Conservation (phyloP, 2,329 filamentous ascomycete genomes). For the Nothophoma quercina region DNA sequence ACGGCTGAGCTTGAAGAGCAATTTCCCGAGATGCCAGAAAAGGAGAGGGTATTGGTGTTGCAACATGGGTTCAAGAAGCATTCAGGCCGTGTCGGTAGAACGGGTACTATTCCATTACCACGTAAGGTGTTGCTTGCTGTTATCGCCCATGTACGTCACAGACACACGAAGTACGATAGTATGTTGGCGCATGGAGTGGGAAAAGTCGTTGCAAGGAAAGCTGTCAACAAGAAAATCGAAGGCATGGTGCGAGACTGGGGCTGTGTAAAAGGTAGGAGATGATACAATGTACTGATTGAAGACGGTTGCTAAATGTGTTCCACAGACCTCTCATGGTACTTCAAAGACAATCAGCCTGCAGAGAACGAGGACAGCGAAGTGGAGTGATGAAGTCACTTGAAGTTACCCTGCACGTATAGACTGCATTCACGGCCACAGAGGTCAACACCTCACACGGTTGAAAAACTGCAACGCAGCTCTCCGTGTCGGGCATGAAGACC, state of each 20-base stretch:
- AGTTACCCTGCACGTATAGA: background rate
- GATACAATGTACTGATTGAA: background rate
- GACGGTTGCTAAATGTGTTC: background rate
- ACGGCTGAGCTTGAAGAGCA: constrained; percentile 44
- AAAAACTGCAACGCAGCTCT: background rate
- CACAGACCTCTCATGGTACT: constrained; percentile 26
- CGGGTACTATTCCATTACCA: constrained; percentile 47
- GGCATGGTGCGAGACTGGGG: constrained; percentile 37
- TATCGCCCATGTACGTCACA: constrained; percentile 59
- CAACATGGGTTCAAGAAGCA: constrained; percentile 56
- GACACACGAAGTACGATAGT: constrained; percentile 57
- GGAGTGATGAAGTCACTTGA: no score
- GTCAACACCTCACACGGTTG: no score
- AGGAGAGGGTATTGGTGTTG: constrained; percentile 47
- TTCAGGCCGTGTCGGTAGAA: constrained; percentile 59
- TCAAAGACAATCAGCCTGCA: constrained; percentile 1
- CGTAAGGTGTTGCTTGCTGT: constrained; percentile 58
- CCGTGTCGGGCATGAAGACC: background rate
- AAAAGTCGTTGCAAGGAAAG: constrained; percentile 33
- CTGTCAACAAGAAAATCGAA: constrained; percentile 31
- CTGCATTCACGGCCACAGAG: background rate
- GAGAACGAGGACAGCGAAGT: background rate
- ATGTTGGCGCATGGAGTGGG: constrained; percentile 38
- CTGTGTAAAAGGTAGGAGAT: constrained; percentile 28
- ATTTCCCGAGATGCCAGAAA: constrained; percentile 54